A percentile compares a stretch with the other conserved stretches of the same genome.
phyloP scores from a whole-genome alignment of 2,329 filamentous ascomycete species.

The Aspergillus viridinutans region DNA sequence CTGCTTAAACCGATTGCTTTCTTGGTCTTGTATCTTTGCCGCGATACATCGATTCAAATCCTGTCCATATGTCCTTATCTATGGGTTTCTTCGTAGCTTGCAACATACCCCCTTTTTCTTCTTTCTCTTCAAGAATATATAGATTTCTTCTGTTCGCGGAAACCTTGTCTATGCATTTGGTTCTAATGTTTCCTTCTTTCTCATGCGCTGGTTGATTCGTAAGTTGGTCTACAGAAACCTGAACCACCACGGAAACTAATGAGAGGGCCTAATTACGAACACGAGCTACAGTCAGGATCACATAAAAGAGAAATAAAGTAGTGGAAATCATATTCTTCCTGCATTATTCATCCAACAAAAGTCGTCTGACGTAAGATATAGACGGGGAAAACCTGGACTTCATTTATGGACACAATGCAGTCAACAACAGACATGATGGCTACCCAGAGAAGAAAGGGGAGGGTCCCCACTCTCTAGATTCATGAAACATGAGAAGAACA shows the following conservation, averaged over 20 bases:
- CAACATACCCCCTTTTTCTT: neutral
- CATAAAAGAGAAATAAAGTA: neutral
- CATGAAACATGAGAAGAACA: neutral
- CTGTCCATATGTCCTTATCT: neutral
- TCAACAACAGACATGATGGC: constrained; percentile 8
- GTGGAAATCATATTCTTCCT: constrained; percentile 5
- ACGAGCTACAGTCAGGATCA: too few relatives aligned
- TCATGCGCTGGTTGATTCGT: neutral
- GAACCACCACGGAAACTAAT: too few relatives aligned
- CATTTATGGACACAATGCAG: constrained; percentile 12
- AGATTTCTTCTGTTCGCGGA: neutral
- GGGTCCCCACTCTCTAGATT: constrained; percentile 2
- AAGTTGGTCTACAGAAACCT: neutral
- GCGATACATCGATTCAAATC: neutral
- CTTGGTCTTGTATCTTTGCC: neutral
- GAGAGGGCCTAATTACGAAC: too few relatives aligned
- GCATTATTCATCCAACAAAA: constrained; percentile 11
- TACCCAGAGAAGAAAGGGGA: constrained; percentile 2
- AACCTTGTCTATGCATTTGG: neutral
- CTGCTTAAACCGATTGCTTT: constrained; percentile 19
- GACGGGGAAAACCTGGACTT: neutral
- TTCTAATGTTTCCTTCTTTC: neutral
- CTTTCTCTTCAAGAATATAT: neutral
- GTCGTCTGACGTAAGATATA: constrained; percentile 1
- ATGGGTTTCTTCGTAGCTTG: neutral